phyloP scores from a whole-genome alignment of 768 basidiomycete species.

The Termitomyces sp. region DNA sequence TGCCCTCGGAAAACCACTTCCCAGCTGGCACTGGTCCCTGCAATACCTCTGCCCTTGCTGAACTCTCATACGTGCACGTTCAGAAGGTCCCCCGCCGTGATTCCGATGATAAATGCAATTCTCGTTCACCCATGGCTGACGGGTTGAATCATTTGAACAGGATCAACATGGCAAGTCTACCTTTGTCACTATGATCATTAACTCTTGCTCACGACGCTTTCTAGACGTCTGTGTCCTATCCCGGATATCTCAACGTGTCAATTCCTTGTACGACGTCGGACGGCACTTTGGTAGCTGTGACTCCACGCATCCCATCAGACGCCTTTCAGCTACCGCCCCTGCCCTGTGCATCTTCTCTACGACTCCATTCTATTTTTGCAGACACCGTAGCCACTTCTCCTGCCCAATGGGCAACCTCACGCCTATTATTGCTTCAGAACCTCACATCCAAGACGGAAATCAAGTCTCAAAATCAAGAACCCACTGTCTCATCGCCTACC shows the following conservation, averaged over 20 bases:
- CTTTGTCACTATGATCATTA: not conserved
- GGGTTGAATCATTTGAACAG: conserved; percentile 6
- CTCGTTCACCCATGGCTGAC: conserved; percentile 5
- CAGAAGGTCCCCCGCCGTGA: not conserved
- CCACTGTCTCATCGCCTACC: not conserved
- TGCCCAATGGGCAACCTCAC: conserved; percentile 10
- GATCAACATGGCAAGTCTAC: conserved; percentile 1
- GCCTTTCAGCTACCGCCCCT: conserved; percentile 28
- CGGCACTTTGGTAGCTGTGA: not conserved
- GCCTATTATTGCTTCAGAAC: not conserved
- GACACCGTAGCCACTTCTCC: conserved; percentile 23
- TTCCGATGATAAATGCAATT: not conserved
- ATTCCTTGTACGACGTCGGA: not conserved
- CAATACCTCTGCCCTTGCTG: not conserved
- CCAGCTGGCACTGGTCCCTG: conserved; percentile 14
- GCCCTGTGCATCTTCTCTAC: conserved; percentile 36
- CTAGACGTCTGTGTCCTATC: conserved; percentile 10
- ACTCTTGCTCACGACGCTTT: not conserved
- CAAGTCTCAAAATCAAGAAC: conserved; percentile 6
- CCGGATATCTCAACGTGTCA: conserved; percentile 3
- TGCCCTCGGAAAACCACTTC: conserved; percentile 7
- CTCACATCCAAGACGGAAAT: not conserved
- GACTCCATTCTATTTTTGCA: conserved; percentile 35
- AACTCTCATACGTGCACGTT: conserved; percentile 5
- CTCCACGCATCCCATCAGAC: not conserved